Evolutionary conservation across 306 rosid species (phyloP), one percentile per base, ranked within the genome.

Genomic region (Cucurbita maxima): DNA sequence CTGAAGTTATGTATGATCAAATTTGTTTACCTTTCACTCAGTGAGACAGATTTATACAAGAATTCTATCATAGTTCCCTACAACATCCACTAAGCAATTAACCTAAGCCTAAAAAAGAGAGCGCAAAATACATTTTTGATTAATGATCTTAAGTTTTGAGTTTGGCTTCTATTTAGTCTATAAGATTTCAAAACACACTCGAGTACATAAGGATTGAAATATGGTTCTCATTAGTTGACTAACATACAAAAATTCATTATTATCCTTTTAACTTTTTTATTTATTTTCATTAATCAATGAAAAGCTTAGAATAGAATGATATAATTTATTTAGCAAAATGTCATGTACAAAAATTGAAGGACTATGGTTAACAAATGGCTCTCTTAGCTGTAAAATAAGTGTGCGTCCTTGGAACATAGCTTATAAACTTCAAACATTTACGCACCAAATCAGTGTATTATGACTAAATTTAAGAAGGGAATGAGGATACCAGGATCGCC

Each of bases 401-500:
- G 34, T 22, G 11, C 47, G 41, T 12, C 71, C 30, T n/a, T 9
- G 50, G 34, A 40, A 63, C 71, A n/a, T n/a, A 63, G 51, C 34
- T 40, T 51, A 18, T 40, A 63, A 15, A 37, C 50, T 63, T 63
- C 70, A 25, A 62, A 38, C 48, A 8, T 61, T 37, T 61, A 61
- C 69, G 38, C 13, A 61, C 48, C 22, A 40, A 63, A 63, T 14
- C 41, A 20, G 60, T 3, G 14, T 36, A 25, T 63, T n/a, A 75
- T 36, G 51, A 57, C 25, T 37, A 56, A 77, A 60, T 50, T 51
- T 15, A 58, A 77, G 76, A 18, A 20, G 62, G 47, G 53, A 84
- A 78, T 58, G 62, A 74, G 58, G 67, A 53, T 87, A 93, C 97
- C 97, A 53, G 98, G 98, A 85, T 93, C 98, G 52, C 97, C 98